phyloP scores from a whole-genome alignment of 2,329 filamentous ascomycete species.

The Pseudopithomyces maydicus region DNA sequence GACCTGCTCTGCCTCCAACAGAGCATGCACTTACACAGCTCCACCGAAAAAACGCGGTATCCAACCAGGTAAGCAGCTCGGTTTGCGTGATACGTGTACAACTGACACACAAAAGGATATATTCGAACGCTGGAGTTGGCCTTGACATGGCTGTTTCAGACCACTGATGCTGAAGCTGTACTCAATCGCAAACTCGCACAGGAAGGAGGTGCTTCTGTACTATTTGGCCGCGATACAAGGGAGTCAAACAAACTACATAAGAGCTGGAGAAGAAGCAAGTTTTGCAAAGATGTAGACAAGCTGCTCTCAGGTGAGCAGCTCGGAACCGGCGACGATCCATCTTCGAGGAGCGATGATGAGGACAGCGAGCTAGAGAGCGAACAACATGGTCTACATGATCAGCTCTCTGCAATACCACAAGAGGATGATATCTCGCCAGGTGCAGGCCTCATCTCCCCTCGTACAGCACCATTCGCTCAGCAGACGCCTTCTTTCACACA shows the following conservation, averaged over 20 bases:
- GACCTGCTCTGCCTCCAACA: conserved; percentile 67
- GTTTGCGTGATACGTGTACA: neutral
- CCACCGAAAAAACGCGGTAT: conserved; percentile 78
- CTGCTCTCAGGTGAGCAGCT: conserved; percentile 58
- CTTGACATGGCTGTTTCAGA: conserved; percentile 69
- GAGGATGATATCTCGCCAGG: conserved; percentile 11
- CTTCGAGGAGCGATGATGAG: conserved; percentile 33
- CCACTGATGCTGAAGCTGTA: conserved; percentile 63
- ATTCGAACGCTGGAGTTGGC: conserved; percentile 74
- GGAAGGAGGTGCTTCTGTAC: conserved; percentile 53
- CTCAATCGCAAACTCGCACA: conserved; percentile 61
- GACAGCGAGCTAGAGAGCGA: conserved; percentile 28
- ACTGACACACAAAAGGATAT: conserved; percentile 58
- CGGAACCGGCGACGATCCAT: conserved; percentile 9
- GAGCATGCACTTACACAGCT: conserved; percentile 72
- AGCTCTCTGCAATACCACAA: conserved; percentile 3
- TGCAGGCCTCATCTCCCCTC: conserved; percentile 1
- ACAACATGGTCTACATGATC: conserved; percentile 8
- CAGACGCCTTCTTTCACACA: neutral
- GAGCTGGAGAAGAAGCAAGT: conserved; percentile 66
- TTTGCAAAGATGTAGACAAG: conserved; percentile 67
- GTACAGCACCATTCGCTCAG: neutral
- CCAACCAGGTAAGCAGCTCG: conserved; percentile 58
- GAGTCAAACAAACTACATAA: conserved; percentile 64
- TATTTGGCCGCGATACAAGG: conserved; percentile 58